Base-by-base conservation (phyloP, 1,284 basidiomycete genomes). In the Sporisorium sorghi region DNA sequence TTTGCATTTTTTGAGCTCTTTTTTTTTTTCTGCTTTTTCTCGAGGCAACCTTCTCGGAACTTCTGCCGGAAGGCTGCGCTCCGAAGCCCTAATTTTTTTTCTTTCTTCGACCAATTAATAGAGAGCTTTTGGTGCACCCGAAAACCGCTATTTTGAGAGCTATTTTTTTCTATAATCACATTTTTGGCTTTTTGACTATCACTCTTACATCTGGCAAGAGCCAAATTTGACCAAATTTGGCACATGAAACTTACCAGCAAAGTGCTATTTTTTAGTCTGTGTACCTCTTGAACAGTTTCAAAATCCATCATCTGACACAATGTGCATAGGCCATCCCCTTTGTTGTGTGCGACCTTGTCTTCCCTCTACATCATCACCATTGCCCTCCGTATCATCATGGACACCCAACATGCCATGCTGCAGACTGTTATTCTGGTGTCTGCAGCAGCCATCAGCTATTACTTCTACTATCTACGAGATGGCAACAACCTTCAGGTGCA, bases 1-100 rank as follows among this genome's bases (percentile, higher is more conserved):
- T 11, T 5, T 6, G 33, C 33, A 33, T 19, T n/a, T 19, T 19
- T 19, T 19, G 4, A 33, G 8, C 3, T 19, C 19, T 40, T 19
- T 15, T 19, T 40, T 19, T 19, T 15, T 40, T 40, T 19, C 8
- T 19, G 37, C 5, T 44, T 51, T 46, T 47, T 42, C 19, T 44
- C 21, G 26, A n/a, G 17, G 21, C n/a, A 43, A 55, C 43, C 60
- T 59, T 64, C 48, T 52, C 52, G 44, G 52, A 64, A 42, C 39
- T 62, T 58, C 57, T 59, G 67, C 60, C 67, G 61, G 67, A 37
- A 28, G 43, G 32, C 48, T 43, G 57, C 61, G 57, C 44, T 70
- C 67, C 61, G 65, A 67, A 30, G 26, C 17, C 46, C 17, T 43
- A 65, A 24, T n/a, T 49, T 26, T 57, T 33, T 55, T 19, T 17